A percentile compares a stretch with the other conserved stretches of the same genome.
phyloP scores from a whole-genome alignment of 2,329 filamentous ascomycete species.

The Didymosphaeria variabile region DNA sequence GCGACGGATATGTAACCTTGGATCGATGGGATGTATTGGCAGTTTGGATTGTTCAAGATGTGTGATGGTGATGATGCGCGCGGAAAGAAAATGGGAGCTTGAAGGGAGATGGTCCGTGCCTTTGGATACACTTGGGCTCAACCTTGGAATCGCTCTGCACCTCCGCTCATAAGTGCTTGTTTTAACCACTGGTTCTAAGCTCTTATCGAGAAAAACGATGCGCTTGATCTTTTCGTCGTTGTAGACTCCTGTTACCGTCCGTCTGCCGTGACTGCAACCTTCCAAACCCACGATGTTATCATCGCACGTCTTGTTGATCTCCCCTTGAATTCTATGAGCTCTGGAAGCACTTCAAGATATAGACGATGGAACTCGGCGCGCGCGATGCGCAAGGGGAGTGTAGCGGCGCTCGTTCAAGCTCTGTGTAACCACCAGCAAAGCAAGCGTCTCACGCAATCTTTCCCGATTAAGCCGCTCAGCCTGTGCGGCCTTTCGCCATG shows the following conservation, averaged over 20 bases:
- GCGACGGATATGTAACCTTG: background rate
- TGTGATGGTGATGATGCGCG: background rate
- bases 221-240: no score
- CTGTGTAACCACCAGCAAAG: background rate
- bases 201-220: no score
- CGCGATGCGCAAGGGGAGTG: background rate
- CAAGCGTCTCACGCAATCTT: background rate
- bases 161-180: no score
- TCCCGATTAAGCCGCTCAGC: constrained; percentile 3
- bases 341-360: background rate
- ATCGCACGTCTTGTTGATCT: no score
- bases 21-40: background rate
- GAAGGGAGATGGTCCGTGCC: background rate
- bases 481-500: background rate
- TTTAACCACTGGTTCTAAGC: no score
- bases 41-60: background rate
- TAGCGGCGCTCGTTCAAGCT: background rate
- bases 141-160: no score
- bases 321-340: no score
- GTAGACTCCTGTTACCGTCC: no score
- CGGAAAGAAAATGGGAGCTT: constrained; percentile 10
- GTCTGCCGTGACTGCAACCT: no score
- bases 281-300: no score
- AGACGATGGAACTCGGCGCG: background rate
- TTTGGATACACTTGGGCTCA: no score